phyloP scores from a whole-genome alignment of 1,284 basidiomycete species.

The Tilletia horrida region DNA sequence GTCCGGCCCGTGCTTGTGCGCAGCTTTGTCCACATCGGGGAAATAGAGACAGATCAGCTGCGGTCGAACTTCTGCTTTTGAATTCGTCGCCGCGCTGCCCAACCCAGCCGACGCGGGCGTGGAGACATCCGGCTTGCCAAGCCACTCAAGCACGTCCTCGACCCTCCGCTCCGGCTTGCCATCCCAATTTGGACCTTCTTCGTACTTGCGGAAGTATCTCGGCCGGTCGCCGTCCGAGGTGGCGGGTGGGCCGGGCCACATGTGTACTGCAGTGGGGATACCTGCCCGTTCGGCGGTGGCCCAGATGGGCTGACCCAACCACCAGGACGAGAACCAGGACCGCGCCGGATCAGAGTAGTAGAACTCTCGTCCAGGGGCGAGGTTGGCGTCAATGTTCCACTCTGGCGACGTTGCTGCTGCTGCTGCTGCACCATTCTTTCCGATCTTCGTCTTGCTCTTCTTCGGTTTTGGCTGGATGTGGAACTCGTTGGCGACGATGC shows the following conservation, averaged over 20 bases:
- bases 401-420: no score
- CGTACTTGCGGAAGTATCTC: slow-evolving; percentile 38
- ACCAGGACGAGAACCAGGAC: slow-evolving; percentile 35
- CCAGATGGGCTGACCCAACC: slow-evolving; percentile 40
- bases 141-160: slow-evolving; percentile 28
- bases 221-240: slow-evolving; percentile 22
- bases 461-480: slow-evolving; percentile 47
- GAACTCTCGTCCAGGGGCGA: slow-evolving; percentile 25
- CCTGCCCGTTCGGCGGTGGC: slow-evolving; percentile 28
- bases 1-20: slow-evolving; percentile 72
- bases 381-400: not conserved
- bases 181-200: slow-evolving; percentile 29
- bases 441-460: not conserved
- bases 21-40: slow-evolving; percentile 61
- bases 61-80: slow-evolving; percentile 25
- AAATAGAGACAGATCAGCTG: slow-evolving; percentile 59
- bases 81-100: not conserved
- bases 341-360: slow-evolving; percentile 34
- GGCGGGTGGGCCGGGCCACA: slow-evolving; percentile 44
- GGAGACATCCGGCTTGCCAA: slow-evolving; percentile 23
- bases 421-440: not conserved
- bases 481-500: slow-evolving; percentile 87
- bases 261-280: slow-evolving; percentile 29
- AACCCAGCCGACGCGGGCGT: not conserved
- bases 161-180: slow-evolving; percentile 21